Percentiles rank a stretch among this genome's conserved stretches.
Conservation (phyloP, 106 monocot genomes). For the Phalaenopsis equestris region DNA sequence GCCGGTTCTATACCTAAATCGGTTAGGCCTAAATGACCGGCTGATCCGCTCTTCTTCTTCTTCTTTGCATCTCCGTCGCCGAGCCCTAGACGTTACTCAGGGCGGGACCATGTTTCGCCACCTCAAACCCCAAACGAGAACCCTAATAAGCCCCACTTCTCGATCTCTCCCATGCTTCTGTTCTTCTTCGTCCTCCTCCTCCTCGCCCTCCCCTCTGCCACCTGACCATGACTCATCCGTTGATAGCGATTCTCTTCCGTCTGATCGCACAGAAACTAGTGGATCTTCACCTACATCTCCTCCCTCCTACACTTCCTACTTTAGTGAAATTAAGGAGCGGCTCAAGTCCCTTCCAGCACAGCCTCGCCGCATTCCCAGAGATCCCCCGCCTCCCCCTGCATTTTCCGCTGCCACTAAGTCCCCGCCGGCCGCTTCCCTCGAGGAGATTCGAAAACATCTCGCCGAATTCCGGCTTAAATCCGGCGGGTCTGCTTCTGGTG, state of each 20-base stretch:
- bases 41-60: too few species aligned
- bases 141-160: conserved; percentile 7
- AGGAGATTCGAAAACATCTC: conserved; percentile 65
- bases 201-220: conserved; percentile 14
- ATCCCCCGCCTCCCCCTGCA: conserved; percentile 28
- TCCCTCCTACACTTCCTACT: conserved; percentile 25
- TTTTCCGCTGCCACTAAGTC: conserved; percentile 2
- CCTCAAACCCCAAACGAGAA: conserved; percentile 24
- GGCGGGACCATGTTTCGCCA: conserved; percentile 10
- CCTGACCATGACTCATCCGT: background rate
- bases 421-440: conserved; percentile 26
- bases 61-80: background rate
- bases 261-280: background rate
- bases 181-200: conserved; percentile 19
- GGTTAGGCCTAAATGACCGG: too few species aligned
- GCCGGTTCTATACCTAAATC: background rate
- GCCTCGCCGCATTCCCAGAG: conserved; percentile 39
- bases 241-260: background rate
- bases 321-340: conserved; percentile 63
- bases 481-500: conserved; percentile 1
- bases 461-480: conserved; percentile 37
- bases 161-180: background rate
- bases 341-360: conserved; percentile 37
- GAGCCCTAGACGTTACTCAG: background rate
- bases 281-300: conserved; percentile 2